Base-by-base conservation (phyloP, 2,329 filamentous ascomycete species). In the Sporothrix schenckii region DNA sequence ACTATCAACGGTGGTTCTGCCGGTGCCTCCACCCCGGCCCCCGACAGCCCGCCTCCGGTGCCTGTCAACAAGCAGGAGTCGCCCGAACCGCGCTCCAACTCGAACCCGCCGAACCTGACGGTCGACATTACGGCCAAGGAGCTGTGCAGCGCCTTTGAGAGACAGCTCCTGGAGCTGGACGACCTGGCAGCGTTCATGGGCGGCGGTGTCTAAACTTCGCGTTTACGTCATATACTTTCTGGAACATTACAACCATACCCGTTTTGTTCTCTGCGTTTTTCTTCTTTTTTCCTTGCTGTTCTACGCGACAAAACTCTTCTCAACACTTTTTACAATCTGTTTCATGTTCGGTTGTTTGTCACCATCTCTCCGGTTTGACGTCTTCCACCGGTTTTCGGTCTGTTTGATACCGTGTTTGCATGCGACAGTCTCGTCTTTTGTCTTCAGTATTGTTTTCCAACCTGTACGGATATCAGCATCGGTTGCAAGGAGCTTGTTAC, bases 121-220 rank as follows among this genome's bases (percentile, higher is more conserved):
- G 77, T 79, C 3, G 86, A 88, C 72, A 88, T 88, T 85, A 88
- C 86, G 2, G 84, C 86, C 0, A 81, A 83, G 5, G 86, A 88
- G 75, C 80, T 88, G 19, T 88, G 87, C 75, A 79, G 80, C 16
- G 86, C 86, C 0, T 88, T 88, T 74, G 87, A 88, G 79, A 81
- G 85, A 44, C 86, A 88, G 77, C 81, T 88, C 0, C 80, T 88
- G 13, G 86, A 88, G 76, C 80, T 88, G 7, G 86, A 88, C 72
- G 86, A 88, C 74, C 82, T 88, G 13, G 86, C 86, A 44, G 86
- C 86, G 2, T 88, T 88, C 69, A 88, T 88, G 86, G 86, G 86
- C 24, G 86, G 86, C 24, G 86, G 86, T 72, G 86, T 88, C 72
- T 88, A 76, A 79, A 75, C 56, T 34, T 34, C 7, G 34, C 34